Conservation (phyloP, 1,284 basidiomycete species). For the Apiotrichum gracile region DNA sequence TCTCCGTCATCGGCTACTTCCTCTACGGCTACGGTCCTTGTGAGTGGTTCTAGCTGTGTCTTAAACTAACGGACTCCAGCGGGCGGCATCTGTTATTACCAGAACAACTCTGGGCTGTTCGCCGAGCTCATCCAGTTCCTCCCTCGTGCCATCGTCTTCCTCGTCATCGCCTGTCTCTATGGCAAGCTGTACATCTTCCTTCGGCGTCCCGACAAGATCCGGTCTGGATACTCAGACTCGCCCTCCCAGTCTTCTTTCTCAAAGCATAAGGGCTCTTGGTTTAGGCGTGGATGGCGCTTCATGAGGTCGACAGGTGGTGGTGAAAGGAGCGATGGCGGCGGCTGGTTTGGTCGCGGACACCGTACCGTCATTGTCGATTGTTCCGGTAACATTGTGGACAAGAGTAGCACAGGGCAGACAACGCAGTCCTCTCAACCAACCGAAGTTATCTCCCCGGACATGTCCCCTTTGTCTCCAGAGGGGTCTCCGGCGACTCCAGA, state of each 20-base stretch:
- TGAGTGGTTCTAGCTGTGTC: background rate
- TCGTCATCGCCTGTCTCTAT: constrained; percentile 43
- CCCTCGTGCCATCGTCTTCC: constrained; percentile 38
- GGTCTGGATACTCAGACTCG: constrained; percentile 28
- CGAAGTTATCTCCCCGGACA: no score
- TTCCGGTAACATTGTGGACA: background rate
- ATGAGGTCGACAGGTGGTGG: background rate
- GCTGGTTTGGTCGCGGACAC: background rate
- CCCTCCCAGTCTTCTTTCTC: constrained; percentile 9
- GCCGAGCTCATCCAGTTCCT: constrained; percentile 48
- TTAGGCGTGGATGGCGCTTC: background rate
- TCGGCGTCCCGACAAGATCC: constrained; percentile 46
- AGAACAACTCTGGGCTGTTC: constrained; percentile 36
- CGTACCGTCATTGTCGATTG: constrained; percentile 3
- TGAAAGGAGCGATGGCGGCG: background rate
- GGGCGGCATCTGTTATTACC: constrained; percentile 44
- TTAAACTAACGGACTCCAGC: constrained; percentile 19
- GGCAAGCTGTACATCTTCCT: constrained; percentile 47
- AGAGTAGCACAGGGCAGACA: background rate
- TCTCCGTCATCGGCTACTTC: constrained; percentile 31
- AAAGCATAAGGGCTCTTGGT: constrained; percentile 4
- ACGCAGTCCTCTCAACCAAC: background rate
- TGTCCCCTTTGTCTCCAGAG: no score
- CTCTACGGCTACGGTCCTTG: constrained; percentile 32
- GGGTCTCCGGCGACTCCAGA: no score